phyloP scores from a whole-genome alignment of 192 early-diverging fungal species.

The Chytriomyces sp. region DNA sequence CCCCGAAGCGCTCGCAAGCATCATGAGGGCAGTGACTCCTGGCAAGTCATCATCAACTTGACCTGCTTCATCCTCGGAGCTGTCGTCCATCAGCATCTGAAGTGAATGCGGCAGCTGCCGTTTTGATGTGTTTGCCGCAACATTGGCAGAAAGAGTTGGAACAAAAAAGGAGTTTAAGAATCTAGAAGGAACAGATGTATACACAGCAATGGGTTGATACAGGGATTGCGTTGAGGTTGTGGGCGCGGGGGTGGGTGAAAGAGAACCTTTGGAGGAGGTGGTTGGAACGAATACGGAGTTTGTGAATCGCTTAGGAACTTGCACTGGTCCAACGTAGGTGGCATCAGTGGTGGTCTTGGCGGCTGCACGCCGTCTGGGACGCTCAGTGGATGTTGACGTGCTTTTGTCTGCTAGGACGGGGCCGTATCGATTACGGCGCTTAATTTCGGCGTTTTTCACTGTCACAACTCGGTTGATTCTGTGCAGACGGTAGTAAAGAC shows the following conservation, averaged over 20 bases:
- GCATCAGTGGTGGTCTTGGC: neutral
- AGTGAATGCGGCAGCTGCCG: neutral
- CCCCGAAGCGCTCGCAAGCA: neutral
- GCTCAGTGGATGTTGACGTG: neutral
- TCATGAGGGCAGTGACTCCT: neutral
- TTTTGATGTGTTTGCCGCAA: too few species aligned
- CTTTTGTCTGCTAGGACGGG: neutral
- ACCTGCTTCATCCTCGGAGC: neutral
- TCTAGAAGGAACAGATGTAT: neutral
- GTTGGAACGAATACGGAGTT: neutral
- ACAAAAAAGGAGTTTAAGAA: neutral
- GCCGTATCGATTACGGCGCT: neutral
- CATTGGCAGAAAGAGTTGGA: too few species aligned
- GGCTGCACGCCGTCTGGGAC: neutral
- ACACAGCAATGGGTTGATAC: neutral
- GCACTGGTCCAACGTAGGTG: neutral
- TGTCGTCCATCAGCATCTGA: neutral
- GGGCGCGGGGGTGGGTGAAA: neutral
- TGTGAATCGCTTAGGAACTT: neutral
- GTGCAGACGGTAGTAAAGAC: neutral
- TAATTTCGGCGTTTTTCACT: neutral
- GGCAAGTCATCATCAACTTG: neutral
- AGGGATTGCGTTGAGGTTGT: neutral
- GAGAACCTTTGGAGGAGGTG: neutral
- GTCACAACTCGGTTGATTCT: neutral